A percentile compares a stretch with the other conserved stretches of the same genome.
These are phyloP conservation scores for Cornus suecica DNA, from an alignment of 148 eudicot species.

Conservation along the genomic window DNA sequence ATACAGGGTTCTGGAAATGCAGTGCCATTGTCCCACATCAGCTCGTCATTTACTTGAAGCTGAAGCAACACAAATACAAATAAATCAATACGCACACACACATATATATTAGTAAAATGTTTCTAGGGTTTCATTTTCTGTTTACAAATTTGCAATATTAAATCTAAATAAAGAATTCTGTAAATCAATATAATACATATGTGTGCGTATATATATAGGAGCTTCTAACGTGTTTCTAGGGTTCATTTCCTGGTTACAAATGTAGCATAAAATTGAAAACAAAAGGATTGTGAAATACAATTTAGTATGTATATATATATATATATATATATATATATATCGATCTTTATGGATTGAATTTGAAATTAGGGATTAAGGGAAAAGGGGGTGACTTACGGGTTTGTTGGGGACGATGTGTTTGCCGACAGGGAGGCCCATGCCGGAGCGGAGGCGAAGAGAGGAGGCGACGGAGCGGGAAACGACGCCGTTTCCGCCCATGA, in stretches of 20 bases:
- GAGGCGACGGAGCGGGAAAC: slow-evolving; percentile 54
- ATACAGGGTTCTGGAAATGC: slow-evolving; percentile 87
- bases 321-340: too few relatives aligned
- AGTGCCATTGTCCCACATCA: slow-evolving; percentile 87
- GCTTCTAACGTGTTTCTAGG: neutral
- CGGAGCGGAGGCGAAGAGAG: slow-evolving; percentile 76
- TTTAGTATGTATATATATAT: neutral
- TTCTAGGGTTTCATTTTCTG: neutral
- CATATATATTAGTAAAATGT: neutral
- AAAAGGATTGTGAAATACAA: neutral
- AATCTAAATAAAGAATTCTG: too few relatives aligned
- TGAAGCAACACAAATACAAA: slow-evolving; percentile 11
- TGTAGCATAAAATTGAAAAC: neutral
- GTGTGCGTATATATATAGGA: too few relatives aligned
- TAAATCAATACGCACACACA: neutral
- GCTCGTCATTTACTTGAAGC: slow-evolving; percentile 80
- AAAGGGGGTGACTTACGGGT: slow-evolving; percentile 35
- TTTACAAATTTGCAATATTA: too few relatives aligned
- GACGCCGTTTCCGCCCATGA: slow-evolving; percentile 77
- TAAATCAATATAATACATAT: too few relatives aligned
- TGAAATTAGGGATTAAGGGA: neutral
- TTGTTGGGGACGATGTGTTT: slow-evolving; percentile 85
- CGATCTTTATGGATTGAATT: too few relatives aligned
- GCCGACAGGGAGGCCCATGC: slow-evolving; percentile 95
- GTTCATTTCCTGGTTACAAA: neutral